Evolutionary conservation across 1,284 basidiomycete species (phyloP).

Genomic region (Moesziomyces antarcticus): DNA sequence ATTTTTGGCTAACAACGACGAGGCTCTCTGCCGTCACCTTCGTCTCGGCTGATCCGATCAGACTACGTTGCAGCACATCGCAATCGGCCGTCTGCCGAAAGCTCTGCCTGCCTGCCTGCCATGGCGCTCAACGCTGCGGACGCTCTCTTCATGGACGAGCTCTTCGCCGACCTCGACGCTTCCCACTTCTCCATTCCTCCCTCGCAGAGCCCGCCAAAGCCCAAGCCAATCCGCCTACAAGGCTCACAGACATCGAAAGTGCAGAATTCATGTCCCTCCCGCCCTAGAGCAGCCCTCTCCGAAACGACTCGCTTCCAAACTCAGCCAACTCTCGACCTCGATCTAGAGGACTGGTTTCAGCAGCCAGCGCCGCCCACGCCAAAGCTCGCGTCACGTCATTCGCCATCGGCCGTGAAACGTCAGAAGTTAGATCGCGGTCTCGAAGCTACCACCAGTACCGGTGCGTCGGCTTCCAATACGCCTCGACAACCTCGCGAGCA

Average conservation of each 20-base stretch:
- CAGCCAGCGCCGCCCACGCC: slow-evolving; percentile 1
- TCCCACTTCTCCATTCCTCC: slow-evolving; percentile 41
- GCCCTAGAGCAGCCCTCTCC: slow-evolving; percentile 16
- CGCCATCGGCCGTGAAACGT: slow-evolving; percentile 21
- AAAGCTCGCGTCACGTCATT: slow-evolving; percentile 3
- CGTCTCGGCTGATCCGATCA: background rate
- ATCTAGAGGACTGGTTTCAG: slow-evolving; percentile 24
- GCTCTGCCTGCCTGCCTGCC: background rate
- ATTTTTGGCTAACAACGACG: background rate
- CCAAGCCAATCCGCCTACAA: slow-evolving; percentile 1
- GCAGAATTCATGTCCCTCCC: background rate
- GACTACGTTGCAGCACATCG: background rate
- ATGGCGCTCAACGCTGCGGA: slow-evolving; percentile 43
- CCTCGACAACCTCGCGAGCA: background rate
- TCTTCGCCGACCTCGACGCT: slow-evolving; percentile 47
- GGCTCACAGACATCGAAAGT: slow-evolving; percentile 4
- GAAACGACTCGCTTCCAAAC: slow-evolving; percentile 24
- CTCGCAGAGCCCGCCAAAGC: slow-evolving; percentile 42
- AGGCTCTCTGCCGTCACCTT: background rate
- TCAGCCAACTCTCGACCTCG: slow-evolving; percentile 9
- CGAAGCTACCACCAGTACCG: background rate
- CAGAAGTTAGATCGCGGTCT: slow-evolving; percentile 19
- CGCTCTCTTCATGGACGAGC: slow-evolving; percentile 44
- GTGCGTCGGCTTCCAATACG: background rate
- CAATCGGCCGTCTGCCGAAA: background rate